Evolutionary conservation across 768 basidiomycete genomes (phyloP).

Genomic region (Boletus barrowsii): DNA sequence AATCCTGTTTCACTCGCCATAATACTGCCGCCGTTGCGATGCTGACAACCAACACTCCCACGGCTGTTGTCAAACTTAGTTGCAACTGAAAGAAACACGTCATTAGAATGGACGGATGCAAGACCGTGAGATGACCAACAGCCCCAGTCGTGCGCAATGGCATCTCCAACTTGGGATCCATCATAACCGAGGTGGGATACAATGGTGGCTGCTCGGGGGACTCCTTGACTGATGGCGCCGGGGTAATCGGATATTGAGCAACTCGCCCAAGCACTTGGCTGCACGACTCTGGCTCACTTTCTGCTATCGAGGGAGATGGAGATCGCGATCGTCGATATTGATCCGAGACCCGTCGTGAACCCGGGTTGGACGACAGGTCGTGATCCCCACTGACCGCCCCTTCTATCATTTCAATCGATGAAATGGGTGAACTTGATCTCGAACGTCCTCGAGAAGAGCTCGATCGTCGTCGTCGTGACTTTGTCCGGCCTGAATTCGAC

Average conservation of each 20-base stretch:
- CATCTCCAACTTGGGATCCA: slow-evolving; percentile 18
- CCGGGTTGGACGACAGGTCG: slow-evolving; percentile 13
- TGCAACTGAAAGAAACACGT: slow-evolving; percentile 28
- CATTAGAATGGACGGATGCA: slow-evolving; percentile 13
- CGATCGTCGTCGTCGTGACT: slow-evolving; percentile 41
- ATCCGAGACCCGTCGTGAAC: slow-evolving; percentile 26
- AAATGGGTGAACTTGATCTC: slow-evolving; percentile 34
- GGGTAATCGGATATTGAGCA: slow-evolving; percentile 29
- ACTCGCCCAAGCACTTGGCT: slow-evolving; percentile 15
- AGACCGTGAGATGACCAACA: slow-evolving; percentile 28
- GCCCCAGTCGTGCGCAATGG: slow-evolving; percentile 21
- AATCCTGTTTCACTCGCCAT: slow-evolving; percentile 61
- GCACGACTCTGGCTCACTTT: slow-evolving; percentile 30
- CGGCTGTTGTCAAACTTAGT: slow-evolving; percentile 43
- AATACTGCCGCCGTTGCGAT: slow-evolving; percentile 71
- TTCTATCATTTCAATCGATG: slow-evolving; percentile 34
- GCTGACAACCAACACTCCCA: slow-evolving; percentile 63
- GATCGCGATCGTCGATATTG: slow-evolving; percentile 26
- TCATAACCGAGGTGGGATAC: slow-evolving; percentile 2
- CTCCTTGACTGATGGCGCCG: slow-evolving; percentile 31
- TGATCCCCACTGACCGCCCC: slow-evolving; percentile 21
- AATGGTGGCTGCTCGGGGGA: slow-evolving; percentile 22
- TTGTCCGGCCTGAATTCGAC: slow-evolving; percentile 51
- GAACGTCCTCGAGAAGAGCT: slow-evolving; percentile 40
- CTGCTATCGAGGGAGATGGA: slow-evolving; percentile 29